Base-by-base conservation (phyloP, 2,329 filamentous ascomycete species). In the Canariomyces notabilis region DNA sequence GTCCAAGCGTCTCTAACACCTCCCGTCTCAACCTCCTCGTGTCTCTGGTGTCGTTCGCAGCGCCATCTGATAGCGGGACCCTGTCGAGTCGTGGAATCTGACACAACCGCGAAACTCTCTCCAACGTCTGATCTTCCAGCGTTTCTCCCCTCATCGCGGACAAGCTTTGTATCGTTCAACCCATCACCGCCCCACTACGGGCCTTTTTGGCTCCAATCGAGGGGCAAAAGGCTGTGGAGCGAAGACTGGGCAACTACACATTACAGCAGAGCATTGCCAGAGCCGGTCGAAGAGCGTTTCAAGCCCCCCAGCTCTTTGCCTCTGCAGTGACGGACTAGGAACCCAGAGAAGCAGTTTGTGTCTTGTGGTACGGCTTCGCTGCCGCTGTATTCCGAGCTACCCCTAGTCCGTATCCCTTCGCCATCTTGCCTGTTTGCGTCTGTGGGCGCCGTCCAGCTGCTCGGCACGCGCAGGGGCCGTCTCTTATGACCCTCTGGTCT, bases 81-180 rank as follows among this genome's bases (percentile, higher is more conserved):
- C 45, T 39, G 50, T 54, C 53, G 55, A 59, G 54, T 50, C 58
- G 35, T 22, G 36, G 31, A 59, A 56, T 57, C 65, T 69, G 67
- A 68, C 60, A 69, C 67, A 51, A 51, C 57, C 61, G 57, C 71
- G 69, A 75, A 74, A 74, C 70, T 56, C 48, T 56, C 61, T 68
- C 65, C 61, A 65, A 66, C 67, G 70, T 73, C 68, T 73, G 56
- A 54, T 57, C 51, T 67, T 68, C 70, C 42, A 42, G 66, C 62
- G 58, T 59, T 37, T 44, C 39, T 40, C 51, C 42, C 29, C 44
- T 35, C 39, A 38, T 39, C 38, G 11, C 15, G 37, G 20, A 37
- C 47, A 39, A 36, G 32, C 26, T 22, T 35, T 12, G 5, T 23
- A 26, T 12, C 42, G 23, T 16, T 14, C 14, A 36, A 21, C 36